These are phyloP conservation scores for Fusarium devonianum DNA, from an alignment of 2,329 filamentous ascomycete genomes.

Conservation along the genomic window DNA sequence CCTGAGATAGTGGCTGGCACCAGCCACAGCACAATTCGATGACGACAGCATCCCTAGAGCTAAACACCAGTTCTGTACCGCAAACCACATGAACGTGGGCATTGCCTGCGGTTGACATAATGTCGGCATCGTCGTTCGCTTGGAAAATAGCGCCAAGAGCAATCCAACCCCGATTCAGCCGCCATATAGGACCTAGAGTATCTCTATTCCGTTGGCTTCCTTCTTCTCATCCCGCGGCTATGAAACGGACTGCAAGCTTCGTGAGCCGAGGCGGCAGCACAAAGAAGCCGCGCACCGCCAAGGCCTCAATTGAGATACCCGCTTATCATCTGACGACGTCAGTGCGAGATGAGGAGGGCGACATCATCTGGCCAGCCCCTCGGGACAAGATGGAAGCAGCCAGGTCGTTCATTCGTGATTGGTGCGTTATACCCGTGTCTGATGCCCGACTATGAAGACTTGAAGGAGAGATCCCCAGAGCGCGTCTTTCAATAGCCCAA, in stretches of 20 bases:
- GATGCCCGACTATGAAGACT: too few species aligned
- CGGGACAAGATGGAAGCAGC: constrained; percentile 61
- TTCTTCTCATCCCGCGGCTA: constrained; percentile 10
- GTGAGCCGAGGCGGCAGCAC: neutral
- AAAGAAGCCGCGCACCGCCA: constrained; percentile 10
- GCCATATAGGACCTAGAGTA: neutral
- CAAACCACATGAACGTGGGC: too few species aligned
- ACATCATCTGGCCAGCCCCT: constrained; percentile 68
- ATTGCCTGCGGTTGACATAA: too few species aligned
- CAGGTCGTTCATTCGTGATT: constrained; percentile 63
- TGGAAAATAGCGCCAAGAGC: too few species aligned
- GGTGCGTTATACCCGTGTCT: constrained; percentile 50
- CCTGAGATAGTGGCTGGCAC: too few species aligned
- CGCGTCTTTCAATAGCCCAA: neutral
- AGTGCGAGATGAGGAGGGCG: constrained; percentile 51
- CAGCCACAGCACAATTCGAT: too few species aligned
- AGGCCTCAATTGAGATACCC: neutral
- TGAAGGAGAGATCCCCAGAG: too few species aligned
- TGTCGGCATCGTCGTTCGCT: too few species aligned
- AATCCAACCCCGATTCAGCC: too few species aligned
- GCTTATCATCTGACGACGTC: constrained; percentile 26
- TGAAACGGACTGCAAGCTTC: constrained; percentile 14
- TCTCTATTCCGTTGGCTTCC: neutral
- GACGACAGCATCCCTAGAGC: too few species aligned
- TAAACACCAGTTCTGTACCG: too few species aligned